Evolutionary conservation across 129 eudicot species (phyloP), one percentile per base, ranked within the genome.

Genomic region (Solidago caesia): DNA sequence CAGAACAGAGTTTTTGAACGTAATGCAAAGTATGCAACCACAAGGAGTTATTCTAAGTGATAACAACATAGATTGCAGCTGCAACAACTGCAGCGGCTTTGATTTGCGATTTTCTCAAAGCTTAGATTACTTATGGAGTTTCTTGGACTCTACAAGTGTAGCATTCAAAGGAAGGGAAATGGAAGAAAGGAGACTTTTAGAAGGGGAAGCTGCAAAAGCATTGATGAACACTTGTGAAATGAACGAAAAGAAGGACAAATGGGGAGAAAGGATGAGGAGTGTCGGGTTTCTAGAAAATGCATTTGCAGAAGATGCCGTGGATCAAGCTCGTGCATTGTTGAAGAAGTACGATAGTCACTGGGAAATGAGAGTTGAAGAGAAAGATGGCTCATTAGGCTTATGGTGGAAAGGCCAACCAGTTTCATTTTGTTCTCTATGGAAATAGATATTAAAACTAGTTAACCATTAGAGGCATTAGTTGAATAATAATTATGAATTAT

Each of bases 351-450:
- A 91, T 42, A 81, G 76, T 71, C 90, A 86, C 62, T 91, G 97
- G 97, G 97, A 91, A 79, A 81, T 88, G 85, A 73, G 82, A 80
- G 85, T 83, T 41, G 91, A 83, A 10, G 91, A 91, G 26, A 86
- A 68, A 75, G 89, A 88, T 68, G 87, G 79, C 7, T 86, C 87
- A 47, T 75, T 80, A 12, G 91, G 85, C 44, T 75, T 91, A 75
- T 81, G 91, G 84, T 91, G 97, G 97, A 91, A 91, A 77, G 94
- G 87, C 11, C 91, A 84, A 47, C 77, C 91, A 14, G 88, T 91
- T 77, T 91, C 97, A 8, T 91, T 91, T 72, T 86, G 89, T 60
- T 91, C 97, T 8, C 44, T 91, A 48, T 91, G 97, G 96, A 90
- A 78, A 77, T 80, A 29, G 85, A 84, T 72, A 33, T 64, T 25